Evolutionary conservation across 176 grass and related monocot genomes (phyloP).

Genomic region (Bolboschoenus planiculmis): DNA sequence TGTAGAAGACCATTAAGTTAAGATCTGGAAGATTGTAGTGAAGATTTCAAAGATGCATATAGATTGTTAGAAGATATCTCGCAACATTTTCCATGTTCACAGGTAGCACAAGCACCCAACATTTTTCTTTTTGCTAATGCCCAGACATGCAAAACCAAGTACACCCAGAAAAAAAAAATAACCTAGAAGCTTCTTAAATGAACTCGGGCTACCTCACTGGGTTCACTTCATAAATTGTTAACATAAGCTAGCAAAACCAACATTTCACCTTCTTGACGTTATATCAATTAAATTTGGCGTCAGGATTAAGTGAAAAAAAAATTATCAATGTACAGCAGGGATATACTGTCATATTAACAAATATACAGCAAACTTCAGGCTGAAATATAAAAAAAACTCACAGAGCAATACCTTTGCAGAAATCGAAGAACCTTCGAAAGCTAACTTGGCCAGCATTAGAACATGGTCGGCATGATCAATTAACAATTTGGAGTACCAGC

Average conservation of each 20-base stretch:
- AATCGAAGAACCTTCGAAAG: constrained; percentile 60
- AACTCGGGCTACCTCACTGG: not conserved
- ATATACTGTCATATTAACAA: not conserved
- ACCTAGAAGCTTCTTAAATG: not conserved
- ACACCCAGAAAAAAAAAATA: not conserved
- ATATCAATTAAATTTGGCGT: not conserved
- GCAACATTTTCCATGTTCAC: not conserved
- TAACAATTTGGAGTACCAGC: constrained; percentile 67
- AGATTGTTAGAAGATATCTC: not conserved
- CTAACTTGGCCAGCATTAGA: constrained; percentile 67
- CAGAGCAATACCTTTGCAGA: constrained; percentile 62
- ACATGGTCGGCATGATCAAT: constrained; percentile 72
- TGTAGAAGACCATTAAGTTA: constrained; percentile 10
- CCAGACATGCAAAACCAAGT: not conserved
- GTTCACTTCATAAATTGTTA: not conserved
- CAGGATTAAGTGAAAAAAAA: not conserved
- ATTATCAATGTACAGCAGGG: not conserved
- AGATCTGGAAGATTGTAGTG: not conserved
- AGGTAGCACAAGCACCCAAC: not conserved
- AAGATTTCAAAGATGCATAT: not conserved
- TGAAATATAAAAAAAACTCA: not conserved
- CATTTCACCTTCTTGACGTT: not conserved
- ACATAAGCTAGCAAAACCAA: not conserved
- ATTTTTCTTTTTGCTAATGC: not conserved
- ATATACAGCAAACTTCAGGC: not conserved